Conservation (phyloP, 1,284 basidiomycete genomes). For the Pulchroboletus neoregius region DNA sequence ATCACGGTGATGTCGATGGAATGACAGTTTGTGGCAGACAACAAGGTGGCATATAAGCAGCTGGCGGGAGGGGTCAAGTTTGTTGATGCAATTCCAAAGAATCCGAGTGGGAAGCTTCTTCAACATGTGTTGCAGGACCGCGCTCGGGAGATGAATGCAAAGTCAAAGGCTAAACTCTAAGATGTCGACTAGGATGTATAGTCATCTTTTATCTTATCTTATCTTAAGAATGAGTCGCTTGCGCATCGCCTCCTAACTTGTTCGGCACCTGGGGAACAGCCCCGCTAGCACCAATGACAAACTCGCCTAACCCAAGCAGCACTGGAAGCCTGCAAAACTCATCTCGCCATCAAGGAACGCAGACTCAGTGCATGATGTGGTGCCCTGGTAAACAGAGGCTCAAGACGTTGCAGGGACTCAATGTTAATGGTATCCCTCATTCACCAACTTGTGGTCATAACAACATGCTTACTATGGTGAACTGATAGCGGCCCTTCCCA, state of each 20-base stretch:
- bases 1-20: background rate
- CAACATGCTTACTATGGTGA: too few species aligned
- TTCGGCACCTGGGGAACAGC: background rate
- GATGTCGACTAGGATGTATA: background rate
- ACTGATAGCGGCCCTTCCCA: background rate
- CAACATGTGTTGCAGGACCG: conserved; percentile 53
- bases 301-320: conserved; percentile 62
- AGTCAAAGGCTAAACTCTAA: conserved; percentile 26
- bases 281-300: conserved; percentile 40
- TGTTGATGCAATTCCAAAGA: conserved; percentile 53
- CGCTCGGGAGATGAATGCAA: conserved; percentile 36
- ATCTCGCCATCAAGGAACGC: conserved; percentile 63
- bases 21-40: conserved; percentile 57
- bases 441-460: background rate
- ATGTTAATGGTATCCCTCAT: background rate
- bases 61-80: conserved; percentile 56
- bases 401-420: conserved; percentile 36
- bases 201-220: background rate
- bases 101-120: conserved; percentile 56
- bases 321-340: conserved; percentile 72
- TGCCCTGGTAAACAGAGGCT: conserved; percentile 62
- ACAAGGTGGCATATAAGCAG: conserved; percentile 60
- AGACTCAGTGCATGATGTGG: conserved; percentile 58
- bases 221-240: conserved; percentile 3
- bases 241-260: conserved; percentile 7